phyloP scores from a whole-genome alignment of 352 stramenopile genomes.

The Globisporangium perplexum region DNA sequence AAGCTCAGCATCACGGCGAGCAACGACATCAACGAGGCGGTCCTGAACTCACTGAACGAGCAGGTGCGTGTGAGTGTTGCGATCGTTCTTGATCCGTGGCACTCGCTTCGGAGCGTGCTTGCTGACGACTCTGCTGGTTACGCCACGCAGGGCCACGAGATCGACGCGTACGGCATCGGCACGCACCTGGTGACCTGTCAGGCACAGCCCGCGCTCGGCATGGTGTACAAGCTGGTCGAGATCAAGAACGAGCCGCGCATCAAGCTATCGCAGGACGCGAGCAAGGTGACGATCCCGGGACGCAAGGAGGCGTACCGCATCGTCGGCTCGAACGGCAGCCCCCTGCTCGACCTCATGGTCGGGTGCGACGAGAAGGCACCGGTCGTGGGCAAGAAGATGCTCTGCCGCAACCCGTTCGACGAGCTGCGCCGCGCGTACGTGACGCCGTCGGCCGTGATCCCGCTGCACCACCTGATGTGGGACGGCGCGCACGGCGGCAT shows the following conservation, averaged over 20 bases:
- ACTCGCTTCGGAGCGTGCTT: background rate
- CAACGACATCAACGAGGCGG: conserved; percentile 99
- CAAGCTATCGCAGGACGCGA: conserved; percentile 97
- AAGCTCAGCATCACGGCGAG: conserved; percentile 93
- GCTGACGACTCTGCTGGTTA: background rate
- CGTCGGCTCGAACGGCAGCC: conserved; percentile 80
- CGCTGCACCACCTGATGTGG: conserved; percentile 90
- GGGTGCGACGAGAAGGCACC: conserved; percentile 79
- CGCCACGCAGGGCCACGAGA: conserved; percentile 82
- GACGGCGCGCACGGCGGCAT: conserved; percentile 79
- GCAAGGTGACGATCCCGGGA: conserved; percentile 93
- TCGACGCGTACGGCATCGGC: conserved; percentile 95
- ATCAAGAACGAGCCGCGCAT: conserved; percentile 94
- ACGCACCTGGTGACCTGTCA: conserved; percentile 98
- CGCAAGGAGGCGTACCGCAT: conserved; percentile 91
- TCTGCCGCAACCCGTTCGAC: conserved; percentile 97
- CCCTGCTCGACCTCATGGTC: conserved; percentile 90
- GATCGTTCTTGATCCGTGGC: background rate
- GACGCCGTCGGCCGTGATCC: conserved; percentile 86
- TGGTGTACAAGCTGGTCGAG: conserved; percentile 99
- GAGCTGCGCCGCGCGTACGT: conserved; percentile 93
- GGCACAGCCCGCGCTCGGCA: conserved; percentile 96
- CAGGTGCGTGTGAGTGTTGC: conserved; percentile 45
- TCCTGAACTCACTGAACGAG: conserved; percentile 93
- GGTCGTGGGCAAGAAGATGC: conserved; percentile 74